Evolutionary conservation across 1,139 yeast genomes (phyloP).

Genomic region (Kodamaea derodonti): DNA sequence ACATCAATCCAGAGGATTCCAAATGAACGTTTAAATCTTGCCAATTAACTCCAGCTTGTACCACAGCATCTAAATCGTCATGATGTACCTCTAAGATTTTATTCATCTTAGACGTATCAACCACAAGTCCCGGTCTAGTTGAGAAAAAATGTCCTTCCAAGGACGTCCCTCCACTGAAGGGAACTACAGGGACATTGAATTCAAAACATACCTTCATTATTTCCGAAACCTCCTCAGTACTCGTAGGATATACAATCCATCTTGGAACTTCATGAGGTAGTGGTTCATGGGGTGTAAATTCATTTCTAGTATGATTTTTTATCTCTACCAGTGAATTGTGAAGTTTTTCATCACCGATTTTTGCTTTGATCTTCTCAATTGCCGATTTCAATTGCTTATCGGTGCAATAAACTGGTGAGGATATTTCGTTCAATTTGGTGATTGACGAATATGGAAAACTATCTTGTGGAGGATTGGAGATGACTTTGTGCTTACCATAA

Average conservation of each 20-base stretch:
- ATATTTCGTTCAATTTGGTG: conserved; percentile 27
- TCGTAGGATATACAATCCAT: conserved; percentile 32
- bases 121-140: conserved; percentile 33
- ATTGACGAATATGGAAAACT: conserved; percentile 14
- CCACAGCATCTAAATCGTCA: conserved; percentile 42
- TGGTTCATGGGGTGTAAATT: conserved; percentile 41
- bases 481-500: conserved; percentile 1
- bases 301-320: conserved; percentile 36
- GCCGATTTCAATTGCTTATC: conserved; percentile 40
- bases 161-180: conserved; percentile 56
- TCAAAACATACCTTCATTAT: conserved; percentile 31
- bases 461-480: background rate
- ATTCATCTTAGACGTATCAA: conserved; percentile 42
- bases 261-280: conserved; percentile 30
- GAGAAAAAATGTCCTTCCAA: conserved; percentile 45
- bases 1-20: conserved; percentile 27
- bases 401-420: conserved; percentile 39
- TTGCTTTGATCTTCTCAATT: conserved; percentile 35
- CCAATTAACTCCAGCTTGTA: conserved; percentile 46
- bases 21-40: conserved; percentile 31
- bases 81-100: conserved; percentile 29
- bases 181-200: conserved; percentile 50
- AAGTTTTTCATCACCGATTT: conserved; percentile 29
- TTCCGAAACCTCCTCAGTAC: conserved; percentile 36
- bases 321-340: conserved; percentile 27